Percentiles rank a stretch among this genome's conserved stretches.
phyloP scores from a whole-genome alignment of 805 yeast genomes.

The Wickerhamomyces alni region DNA sequence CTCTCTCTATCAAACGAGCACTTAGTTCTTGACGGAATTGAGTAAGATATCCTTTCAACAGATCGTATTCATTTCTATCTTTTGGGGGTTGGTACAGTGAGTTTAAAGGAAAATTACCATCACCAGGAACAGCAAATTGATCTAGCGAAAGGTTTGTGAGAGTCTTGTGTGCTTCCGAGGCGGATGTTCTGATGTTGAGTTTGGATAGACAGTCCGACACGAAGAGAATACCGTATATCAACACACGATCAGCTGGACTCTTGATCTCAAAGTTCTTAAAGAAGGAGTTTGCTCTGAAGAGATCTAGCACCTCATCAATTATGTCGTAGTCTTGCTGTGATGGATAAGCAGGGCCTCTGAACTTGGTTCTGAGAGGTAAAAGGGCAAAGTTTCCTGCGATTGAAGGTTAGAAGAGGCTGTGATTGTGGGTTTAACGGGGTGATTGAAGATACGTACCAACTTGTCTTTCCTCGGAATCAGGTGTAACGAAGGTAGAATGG shows the following conservation, averaged over 20 bases:
- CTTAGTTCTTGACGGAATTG: constrained; percentile 96
- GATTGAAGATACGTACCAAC: constrained; percentile 39
- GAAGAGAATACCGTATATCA: constrained; percentile 89
- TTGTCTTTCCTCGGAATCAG: constrained; percentile 47
- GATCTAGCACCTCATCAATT: constrained; percentile 83
- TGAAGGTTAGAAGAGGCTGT: too few relatives aligned
- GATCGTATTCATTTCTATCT: constrained; percentile 69
- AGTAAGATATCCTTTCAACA: constrained; percentile 73
- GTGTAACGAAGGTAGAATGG: constrained; percentile 70
- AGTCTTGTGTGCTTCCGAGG: constrained; percentile 56
- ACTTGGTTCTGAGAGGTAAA: constrained; percentile 78
- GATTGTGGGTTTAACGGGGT: neutral
- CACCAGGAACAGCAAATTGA: constrained; percentile 89
- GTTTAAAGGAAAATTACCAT: constrained; percentile 89
- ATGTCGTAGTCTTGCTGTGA: constrained; percentile 76
- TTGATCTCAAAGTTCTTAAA: constrained; percentile 96
- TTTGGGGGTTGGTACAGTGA: constrained; percentile 67
- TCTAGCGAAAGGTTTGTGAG: constrained; percentile 85
- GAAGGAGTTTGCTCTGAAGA: constrained; percentile 93
- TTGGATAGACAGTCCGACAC: constrained; percentile 78
- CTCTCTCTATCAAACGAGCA: constrained; percentile 65
- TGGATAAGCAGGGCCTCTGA: constrained; percentile 90
- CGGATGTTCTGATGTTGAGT: constrained; percentile 41
- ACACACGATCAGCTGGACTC: constrained; percentile 87
- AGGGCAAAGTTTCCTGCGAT: constrained; percentile 61